Conservation (phyloP, 805 yeast genomes). For the Saccharomyces eubayanus region DNA sequence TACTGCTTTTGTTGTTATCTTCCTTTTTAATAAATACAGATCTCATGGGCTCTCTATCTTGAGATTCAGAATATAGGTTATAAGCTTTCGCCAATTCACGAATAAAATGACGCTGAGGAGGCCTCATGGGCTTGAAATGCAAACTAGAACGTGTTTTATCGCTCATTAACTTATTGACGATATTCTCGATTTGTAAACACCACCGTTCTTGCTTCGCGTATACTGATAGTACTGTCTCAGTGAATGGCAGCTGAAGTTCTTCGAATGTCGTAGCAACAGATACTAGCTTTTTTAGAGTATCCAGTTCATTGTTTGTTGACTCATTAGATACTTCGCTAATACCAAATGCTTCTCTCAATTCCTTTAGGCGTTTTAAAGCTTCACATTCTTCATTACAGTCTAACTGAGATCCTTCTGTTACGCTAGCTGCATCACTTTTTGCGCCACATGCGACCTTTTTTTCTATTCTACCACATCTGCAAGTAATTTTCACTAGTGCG, state of each 20-base stretch:
- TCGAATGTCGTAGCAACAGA: conserved; percentile 22
- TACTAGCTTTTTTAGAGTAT: conserved; percentile 14
- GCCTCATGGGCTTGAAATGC: conserved; percentile 68
- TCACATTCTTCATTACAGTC: conserved; percentile 70
- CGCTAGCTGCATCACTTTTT: conserved; percentile 25
- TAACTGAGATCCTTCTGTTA: conserved; percentile 34
- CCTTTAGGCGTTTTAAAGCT: conserved; percentile 47
- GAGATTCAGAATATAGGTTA: conserved; percentile 58
- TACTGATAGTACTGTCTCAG: conserved; percentile 39
- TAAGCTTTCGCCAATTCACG: conserved; percentile 58
- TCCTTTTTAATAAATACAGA: conserved; percentile 52
- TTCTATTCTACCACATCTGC: conserved; percentile 56
- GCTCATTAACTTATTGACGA: conserved; percentile 42
- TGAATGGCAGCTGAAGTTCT: conserved; percentile 33
- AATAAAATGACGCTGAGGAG: conserved; percentile 60
- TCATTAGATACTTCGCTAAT: conserved; percentile 9
- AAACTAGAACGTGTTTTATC: conserved; percentile 34
- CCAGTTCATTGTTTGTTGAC: conserved; percentile 5
- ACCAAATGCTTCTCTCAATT: conserved; percentile 57
- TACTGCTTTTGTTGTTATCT: conserved; percentile 17
- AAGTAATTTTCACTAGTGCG: conserved; percentile 41
- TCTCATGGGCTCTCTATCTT: conserved; percentile 73
- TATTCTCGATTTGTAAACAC: conserved; percentile 57
- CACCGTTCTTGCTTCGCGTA: conserved; percentile 53
- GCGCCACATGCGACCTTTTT: conserved; percentile 51